Conservation (phyloP, 2,329 filamentous ascomycete species). For the Domatiomyces globalis region DNA sequence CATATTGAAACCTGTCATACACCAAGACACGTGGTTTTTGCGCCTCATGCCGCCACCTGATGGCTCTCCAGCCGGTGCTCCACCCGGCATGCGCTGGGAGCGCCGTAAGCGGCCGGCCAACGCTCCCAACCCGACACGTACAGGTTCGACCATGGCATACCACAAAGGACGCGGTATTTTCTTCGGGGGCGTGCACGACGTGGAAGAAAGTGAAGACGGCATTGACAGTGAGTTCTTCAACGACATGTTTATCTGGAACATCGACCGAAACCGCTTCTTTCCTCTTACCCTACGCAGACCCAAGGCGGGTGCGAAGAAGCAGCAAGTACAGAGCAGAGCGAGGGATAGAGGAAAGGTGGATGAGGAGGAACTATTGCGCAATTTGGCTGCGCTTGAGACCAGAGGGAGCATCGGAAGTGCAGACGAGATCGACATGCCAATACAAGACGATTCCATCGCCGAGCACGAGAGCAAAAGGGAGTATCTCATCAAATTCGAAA, state of each 20-base stretch:
- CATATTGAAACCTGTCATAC: conserved; percentile 70
- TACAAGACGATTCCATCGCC: conserved; percentile 42
- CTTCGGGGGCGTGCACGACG: conserved; percentile 89
- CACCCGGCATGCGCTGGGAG: conserved; percentile 76
- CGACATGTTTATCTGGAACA: conserved; percentile 78
- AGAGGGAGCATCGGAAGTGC: conserved; percentile 49
- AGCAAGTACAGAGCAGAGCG: conserved; percentile 30
- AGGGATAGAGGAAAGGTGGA: conserved; percentile 65
- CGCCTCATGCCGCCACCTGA: conserved; percentile 58
- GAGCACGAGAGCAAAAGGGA: conserved; percentile 38
- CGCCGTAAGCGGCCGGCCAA: conserved; percentile 85
- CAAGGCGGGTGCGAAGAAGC: conserved; percentile 48
- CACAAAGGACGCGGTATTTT: conserved; percentile 86
- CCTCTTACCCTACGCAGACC: conserved; percentile 63
- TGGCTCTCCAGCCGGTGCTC: conserved; percentile 50
- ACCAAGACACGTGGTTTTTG: conserved; percentile 91
- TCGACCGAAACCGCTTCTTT: conserved; percentile 92
- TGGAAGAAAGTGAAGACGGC: conserved; percentile 80
- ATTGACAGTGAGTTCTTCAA: conserved; percentile 98
- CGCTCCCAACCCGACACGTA: conserved; percentile 64
- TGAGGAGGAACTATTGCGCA: conserved; percentile 77
- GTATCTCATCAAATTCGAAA: conserved; percentile 57
- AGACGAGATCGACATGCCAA: conserved; percentile 30
- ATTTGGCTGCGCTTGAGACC: conserved; percentile 71
- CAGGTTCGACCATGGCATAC: conserved; percentile 83